Conservation (phyloP, 208 protist genomes). For the Wallacemonas sp. region DNA sequence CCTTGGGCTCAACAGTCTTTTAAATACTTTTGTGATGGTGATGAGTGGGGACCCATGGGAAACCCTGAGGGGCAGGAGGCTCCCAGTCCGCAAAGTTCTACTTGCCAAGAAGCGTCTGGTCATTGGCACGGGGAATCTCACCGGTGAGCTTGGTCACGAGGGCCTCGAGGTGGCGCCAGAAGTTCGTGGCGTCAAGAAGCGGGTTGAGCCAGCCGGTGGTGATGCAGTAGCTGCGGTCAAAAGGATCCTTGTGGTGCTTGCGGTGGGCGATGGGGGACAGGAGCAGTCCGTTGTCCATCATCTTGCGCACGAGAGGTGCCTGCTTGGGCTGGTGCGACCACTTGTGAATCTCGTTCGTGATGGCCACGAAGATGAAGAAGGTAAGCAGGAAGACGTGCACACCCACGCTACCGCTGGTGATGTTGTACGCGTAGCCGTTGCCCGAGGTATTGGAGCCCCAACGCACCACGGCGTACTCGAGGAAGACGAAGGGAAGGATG, state of each 20-base stretch:
- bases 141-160: slow-evolving; percentile 83
- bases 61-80: too few species aligned
- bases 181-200: slow-evolving; percentile 80
- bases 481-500: slow-evolving; percentile 68
- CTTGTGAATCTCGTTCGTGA: slow-evolving; percentile 96
- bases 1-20: too few species aligned
- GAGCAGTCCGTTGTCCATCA: slow-evolving; percentile 78
- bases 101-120: slow-evolving; percentile 76
- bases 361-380: slow-evolving; percentile 74
- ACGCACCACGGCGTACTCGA: slow-evolving; percentile 48
- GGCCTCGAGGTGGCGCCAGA: slow-evolving; percentile 86
- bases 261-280: slow-evolving; percentile 85
- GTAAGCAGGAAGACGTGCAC: slow-evolving; percentile 68
- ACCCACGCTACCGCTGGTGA: slow-evolving; percentile 59
- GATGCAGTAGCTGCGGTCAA: slow-evolving; percentile 94
- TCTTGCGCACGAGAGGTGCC: slow-evolving; percentile 42
- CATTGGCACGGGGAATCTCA: slow-evolving; percentile 76
- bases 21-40: neutral
- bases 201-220: slow-evolving; percentile 95
- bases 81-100: too few species aligned
- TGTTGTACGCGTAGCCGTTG: slow-evolving; percentile 56
- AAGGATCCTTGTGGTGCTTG: slow-evolving; percentile 89
- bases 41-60: too few species aligned
- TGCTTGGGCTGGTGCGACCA: slow-evolving; percentile 88
- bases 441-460: slow-evolving; percentile 21